Evolutionary conservation across 2,329 filamentous ascomycete species (phyloP), one percentile per base, ranked within the genome.

Genomic region (Aureobasidium sp.): DNA sequence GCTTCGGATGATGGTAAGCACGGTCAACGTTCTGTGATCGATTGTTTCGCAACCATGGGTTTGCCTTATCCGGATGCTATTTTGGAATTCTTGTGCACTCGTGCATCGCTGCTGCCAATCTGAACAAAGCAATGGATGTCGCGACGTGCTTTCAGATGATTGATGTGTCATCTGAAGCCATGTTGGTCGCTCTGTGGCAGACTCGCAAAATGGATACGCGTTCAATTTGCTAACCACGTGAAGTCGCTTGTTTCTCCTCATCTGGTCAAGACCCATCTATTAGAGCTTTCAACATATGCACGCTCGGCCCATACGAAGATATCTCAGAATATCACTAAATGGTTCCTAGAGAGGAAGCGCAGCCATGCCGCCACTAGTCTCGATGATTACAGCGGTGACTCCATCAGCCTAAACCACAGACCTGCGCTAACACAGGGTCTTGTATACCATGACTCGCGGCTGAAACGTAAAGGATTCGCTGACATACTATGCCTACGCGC

Each of bases 1-100:
- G 54, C 41, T 58, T 58, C 54, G 54, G 54, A 47, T 37, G 8
- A 16, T 42, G 54, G 54, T 16, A 58, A 37, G 54, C 54, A 58
- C 54, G 41, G 54, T 13, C 54, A 47, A 47, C 42, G 54, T 58
- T 58, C 54, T 53, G 15, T 41, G 21, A 15, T 41, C 29, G 37
- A 32, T 36, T 39, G 42, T 58, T 58, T 58, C 54, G 39, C 21
- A 13, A 32, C 55, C 21, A 55, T 3, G 16, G 29, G 29, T 34
- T 16, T 55, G 30, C 39, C 30, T 16, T 16, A 29, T 6, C 21
- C 42, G 30, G 29, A 29, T 34, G 15, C 52, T 55, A 54, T 55
- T 27, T 44, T 34, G 34, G 41, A 44, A 45, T 37, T 15, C 32
- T 15, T 9, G 32, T 21, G 21, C 34, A 39, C 9, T 48, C n/a